Evolutionary conservation across 129 eudicot species (phyloP).

Genomic region (Flaveria linearis): DNA sequence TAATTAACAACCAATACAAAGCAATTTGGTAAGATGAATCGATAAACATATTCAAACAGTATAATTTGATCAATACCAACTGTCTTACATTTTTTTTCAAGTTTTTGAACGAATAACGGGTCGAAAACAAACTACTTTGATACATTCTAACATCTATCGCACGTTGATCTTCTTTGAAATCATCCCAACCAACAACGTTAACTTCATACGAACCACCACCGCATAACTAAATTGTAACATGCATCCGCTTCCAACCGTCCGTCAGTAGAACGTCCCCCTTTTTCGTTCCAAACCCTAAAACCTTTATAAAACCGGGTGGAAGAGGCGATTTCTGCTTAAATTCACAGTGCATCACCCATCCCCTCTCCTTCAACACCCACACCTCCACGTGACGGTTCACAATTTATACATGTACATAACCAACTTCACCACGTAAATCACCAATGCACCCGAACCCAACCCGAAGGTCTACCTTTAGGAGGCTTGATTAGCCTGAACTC

Average conservation of each 20-base stretch:
- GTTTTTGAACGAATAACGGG: neutral
- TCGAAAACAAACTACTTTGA: conserved; percentile 9
- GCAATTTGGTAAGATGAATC: too few species aligned
- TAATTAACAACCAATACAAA: too few species aligned
- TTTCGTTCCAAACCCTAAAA: conserved; percentile 21
- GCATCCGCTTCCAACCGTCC: neutral
- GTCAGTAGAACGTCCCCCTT: conserved; percentile 4
- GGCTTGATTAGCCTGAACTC: neutral
- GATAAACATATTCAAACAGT: too few species aligned
- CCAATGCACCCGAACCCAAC: neutral
- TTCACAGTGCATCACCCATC: conserved; percentile 14
- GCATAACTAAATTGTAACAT: neutral
- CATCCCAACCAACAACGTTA: neutral
- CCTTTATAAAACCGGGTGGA: neutral
- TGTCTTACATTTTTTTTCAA: neutral
- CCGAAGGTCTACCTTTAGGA: neutral
- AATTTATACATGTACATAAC: neutral
- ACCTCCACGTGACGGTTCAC: neutral
- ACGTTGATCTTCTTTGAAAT: too few species aligned
- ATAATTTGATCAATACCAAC: too few species aligned
- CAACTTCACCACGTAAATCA: conserved; percentile 7
- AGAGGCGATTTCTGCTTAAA: neutral
- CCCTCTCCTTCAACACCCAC: conserved; percentile 14
- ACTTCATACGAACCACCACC: neutral
- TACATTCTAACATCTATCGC: neutral